Conservation (phyloP, 2,329 filamentous ascomycete species). For the Thermomyces lanuginosus region DNA sequence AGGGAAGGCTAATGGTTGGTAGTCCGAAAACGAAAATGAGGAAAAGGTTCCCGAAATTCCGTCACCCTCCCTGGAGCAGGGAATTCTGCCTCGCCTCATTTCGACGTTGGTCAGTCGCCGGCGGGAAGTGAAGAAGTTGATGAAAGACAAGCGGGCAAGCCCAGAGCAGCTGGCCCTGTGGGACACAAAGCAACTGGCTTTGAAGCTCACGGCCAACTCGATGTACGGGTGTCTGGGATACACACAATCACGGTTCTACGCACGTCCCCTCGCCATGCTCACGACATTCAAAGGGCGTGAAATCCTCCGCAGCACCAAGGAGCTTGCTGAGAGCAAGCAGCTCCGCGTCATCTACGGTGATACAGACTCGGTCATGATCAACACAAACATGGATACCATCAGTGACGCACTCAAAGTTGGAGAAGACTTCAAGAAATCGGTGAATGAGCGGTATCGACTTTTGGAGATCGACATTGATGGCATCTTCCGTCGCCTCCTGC, state of each 20-base stretch:
- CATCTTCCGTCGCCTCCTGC: constrained; percentile 76
- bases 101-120: constrained; percentile 76
- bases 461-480: constrained; percentile 98
- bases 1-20: constrained; percentile 8
- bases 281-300: constrained; percentile 96
- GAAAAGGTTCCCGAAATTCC: constrained; percentile 83
- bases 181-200: constrained; percentile 93
- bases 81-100: constrained; percentile 80
- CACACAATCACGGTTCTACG: constrained; percentile 92
- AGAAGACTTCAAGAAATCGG: constrained; percentile 82
- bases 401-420: constrained; percentile 81
- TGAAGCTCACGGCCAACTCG: constrained; percentile 96
- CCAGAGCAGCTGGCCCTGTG: constrained; percentile 77
- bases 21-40: constrained; percentile 52
- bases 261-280: constrained; percentile 81
- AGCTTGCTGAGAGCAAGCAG: constrained; percentile 77
- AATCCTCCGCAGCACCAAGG: constrained; percentile 90
- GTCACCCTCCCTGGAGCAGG: constrained; percentile 52
- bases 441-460: constrained; percentile 83
- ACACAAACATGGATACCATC: constrained; percentile 89
- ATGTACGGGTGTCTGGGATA: constrained; percentile 99
- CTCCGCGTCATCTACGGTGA: constrained; percentile 97
- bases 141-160: constrained; percentile 85
- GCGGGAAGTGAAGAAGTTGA: constrained; percentile 83
- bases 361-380: constrained; percentile 99